Evolutionary conservation across 1,284 basidiomycete genomes (phyloP).

Genomic region (Pyrrhoderma lamaoense): DNA sequence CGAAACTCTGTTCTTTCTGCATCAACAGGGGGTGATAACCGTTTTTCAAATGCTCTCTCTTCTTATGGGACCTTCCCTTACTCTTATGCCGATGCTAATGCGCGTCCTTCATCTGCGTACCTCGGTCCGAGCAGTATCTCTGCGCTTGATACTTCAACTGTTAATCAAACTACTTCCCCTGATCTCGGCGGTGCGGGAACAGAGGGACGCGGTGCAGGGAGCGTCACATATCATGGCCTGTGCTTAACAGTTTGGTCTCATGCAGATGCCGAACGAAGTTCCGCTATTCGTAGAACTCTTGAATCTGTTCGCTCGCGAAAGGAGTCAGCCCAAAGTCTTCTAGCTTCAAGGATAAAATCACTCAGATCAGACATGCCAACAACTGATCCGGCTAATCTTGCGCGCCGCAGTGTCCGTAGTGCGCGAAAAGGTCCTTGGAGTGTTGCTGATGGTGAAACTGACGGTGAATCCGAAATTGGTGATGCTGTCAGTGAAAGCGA

Average conservation of each 20-base stretch:
- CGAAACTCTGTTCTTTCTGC: constrained; percentile 63
- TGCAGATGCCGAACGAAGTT: constrained; percentile 79
- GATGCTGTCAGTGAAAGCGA: constrained; percentile 77
- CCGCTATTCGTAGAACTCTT: constrained; percentile 73
- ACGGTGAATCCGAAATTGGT: constrained; percentile 60
- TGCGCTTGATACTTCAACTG: constrained; percentile 12
- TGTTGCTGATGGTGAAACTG: constrained; percentile 61
- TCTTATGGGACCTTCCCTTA: constrained; percentile 54
- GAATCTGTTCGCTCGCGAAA: constrained; percentile 71
- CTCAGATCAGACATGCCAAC: constrained; percentile 41
- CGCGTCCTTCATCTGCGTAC: constrained; percentile 64
- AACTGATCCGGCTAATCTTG: constrained; percentile 45
- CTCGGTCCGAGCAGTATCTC: constrained; percentile 49
- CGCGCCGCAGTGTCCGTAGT: constrained; percentile 47
- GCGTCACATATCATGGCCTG: constrained; percentile 79
- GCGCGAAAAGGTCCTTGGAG: constrained; percentile 63
- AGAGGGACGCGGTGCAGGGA: constrained; percentile 29
- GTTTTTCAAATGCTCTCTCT: constrained; percentile 40
- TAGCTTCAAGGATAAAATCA: constrained; percentile 57
- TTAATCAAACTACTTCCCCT: constrained; percentile 16
- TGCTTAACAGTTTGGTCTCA: constrained; percentile 92
- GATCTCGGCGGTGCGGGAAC: constrained; percentile 19
- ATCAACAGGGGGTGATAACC: constrained; percentile 35
- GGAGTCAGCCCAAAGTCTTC: constrained; percentile 66
- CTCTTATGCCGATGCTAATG: constrained; percentile 61